phyloP scores from a whole-genome alignment of 2,329 filamentous ascomycete species.

The Alternaria conjuncta region DNA sequence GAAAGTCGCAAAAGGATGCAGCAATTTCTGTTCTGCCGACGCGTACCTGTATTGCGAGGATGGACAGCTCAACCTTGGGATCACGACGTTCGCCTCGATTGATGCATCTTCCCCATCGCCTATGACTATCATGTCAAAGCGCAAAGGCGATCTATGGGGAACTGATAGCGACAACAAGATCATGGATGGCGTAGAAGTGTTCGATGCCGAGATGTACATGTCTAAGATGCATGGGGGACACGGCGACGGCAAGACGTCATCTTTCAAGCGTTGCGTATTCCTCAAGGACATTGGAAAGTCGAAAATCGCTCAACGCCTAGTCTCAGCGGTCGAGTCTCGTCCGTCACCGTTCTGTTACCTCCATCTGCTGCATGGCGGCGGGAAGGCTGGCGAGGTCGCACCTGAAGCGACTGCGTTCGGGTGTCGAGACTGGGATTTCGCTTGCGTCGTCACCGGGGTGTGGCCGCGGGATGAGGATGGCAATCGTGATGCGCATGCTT shows the following conservation, averaged over 20 bases:
- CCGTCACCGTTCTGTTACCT: conserved; percentile 65
- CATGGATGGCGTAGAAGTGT: conserved; percentile 60
- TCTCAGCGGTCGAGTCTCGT: conserved; percentile 55
- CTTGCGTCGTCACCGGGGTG: conserved; percentile 68
- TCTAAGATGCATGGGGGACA: conserved; percentile 66
- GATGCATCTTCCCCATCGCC: conserved; percentile 8
- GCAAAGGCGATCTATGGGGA: conserved; percentile 31
- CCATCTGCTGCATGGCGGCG: conserved; percentile 68
- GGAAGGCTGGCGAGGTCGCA: conserved; percentile 55
- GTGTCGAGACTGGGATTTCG: conserved; percentile 68
- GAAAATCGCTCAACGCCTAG: conserved; percentile 48
- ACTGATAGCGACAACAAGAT: conserved; percentile 38
- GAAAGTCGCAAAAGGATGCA: conserved; percentile 50
- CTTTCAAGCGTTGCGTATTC: conserved; percentile 70
- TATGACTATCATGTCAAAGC: not conserved
- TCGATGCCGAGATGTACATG: conserved; percentile 68
- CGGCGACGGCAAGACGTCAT: conserved; percentile 63
- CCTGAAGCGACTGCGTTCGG: conserved; percentile 64
- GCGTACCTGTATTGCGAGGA: conserved; percentile 62
- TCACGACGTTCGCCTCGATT: conserved; percentile 56
- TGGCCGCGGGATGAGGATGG: conserved; percentile 64
- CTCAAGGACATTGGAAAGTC: conserved; percentile 55
- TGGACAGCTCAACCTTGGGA: conserved; percentile 57
- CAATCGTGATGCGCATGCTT: conserved; percentile 48
- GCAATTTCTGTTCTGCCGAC: conserved; percentile 58